Evolutionary conservation across 2,329 filamentous ascomycete genomes (phyloP).

Genomic region (Cyanodermella asteris): DNA sequence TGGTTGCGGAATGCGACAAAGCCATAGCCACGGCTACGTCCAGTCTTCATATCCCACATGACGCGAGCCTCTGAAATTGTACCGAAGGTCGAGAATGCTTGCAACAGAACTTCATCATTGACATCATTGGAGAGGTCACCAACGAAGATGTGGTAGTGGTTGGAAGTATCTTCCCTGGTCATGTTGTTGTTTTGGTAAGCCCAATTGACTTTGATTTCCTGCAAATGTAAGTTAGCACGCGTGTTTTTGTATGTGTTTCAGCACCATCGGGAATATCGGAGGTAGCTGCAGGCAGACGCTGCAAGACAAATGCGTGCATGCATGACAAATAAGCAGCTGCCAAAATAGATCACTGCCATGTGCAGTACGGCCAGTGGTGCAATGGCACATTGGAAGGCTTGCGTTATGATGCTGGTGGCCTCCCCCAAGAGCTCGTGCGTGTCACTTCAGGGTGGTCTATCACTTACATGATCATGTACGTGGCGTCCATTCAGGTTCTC

Average conservation of each 20-base stretch:
- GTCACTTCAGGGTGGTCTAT: slow-evolving; percentile 7
- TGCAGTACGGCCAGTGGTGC: neutral
- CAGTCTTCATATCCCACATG: slow-evolving; percentile 99
- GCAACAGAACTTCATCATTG: slow-evolving; percentile 81
- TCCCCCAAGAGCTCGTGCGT: neutral
- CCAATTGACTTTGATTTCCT: slow-evolving; percentile 99
- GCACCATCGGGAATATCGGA: too few relatives aligned
- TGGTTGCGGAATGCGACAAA: slow-evolving; percentile 96
- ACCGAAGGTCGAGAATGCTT: slow-evolving; percentile 91
- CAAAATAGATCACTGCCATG: neutral
- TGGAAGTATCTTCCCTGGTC: slow-evolving; percentile 92
- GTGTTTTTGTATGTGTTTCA: too few relatives aligned
- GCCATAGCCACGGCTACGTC: slow-evolving; percentile 86
- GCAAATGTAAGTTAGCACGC: too few relatives aligned
- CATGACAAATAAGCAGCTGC: too few relatives aligned
- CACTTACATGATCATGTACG: slow-evolving; percentile 75
- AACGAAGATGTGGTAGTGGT: slow-evolving; percentile 98
- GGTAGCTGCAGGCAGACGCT: too few relatives aligned
- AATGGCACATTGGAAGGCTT: neutral
- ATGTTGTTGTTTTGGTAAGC: slow-evolving; percentile 90
- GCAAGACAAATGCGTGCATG: too few relatives aligned
- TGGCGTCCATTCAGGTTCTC: slow-evolving; percentile 84
- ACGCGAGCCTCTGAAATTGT: slow-evolving; percentile 92
- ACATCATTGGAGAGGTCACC: slow-evolving; percentile 96
- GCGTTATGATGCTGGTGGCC: slow-evolving; percentile 1